Evolutionary conservation across 2,329 filamentous ascomycete species (phyloP), one percentile per base, ranked within the genome.

Genomic region (Colletotrichum shisoi): DNA sequence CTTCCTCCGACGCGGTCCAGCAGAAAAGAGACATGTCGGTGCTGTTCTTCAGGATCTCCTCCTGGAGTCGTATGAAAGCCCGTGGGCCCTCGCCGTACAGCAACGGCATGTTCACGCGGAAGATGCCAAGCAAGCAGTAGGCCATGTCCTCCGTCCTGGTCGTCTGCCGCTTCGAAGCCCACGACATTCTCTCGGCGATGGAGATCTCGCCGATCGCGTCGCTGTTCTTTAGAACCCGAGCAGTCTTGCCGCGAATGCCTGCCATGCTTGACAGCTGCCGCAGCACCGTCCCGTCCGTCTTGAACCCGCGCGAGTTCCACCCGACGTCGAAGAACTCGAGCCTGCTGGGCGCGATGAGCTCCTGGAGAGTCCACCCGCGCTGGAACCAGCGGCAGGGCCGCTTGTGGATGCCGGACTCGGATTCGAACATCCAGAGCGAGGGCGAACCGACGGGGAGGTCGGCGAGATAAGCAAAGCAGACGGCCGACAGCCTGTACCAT

Each of bases 61-160:
- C 27, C 21, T 71, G 68, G 27, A 72, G 13, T 51, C 72, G 64
- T 39, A 67, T 63, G 54, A 73, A 74, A 3, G 72, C 70, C 31
- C 64, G 68, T 17, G 19, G 17, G 44, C 73, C 72, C 53, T 75
- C 74, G 19, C 74, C 72, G 44, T 75, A 76, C 1, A 71, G 63
- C 19, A 72, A 56, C 3, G 71, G 67, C 72, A 76, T 75, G 17
- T 70, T 73, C 21, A 75, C 67, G 42, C 68, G 54, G 44, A 76
- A 74, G 13, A 76, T 49, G 9, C 74, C 74, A 15, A 75, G 53
- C 27, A 76, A 53, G 24, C 71, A 72, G 46, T 75, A 75, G 1
- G 73, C 73, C 7, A 69, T 54, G 62, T 76, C 73, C 54, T 74
- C 69, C 56, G 34, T 5, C 5, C 70, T 61, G 3, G 68, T 74